Base-by-base conservation (phyloP, 2,329 filamentous ascomycete genomes). In the Ophiocordyceps robertsii region DNA sequence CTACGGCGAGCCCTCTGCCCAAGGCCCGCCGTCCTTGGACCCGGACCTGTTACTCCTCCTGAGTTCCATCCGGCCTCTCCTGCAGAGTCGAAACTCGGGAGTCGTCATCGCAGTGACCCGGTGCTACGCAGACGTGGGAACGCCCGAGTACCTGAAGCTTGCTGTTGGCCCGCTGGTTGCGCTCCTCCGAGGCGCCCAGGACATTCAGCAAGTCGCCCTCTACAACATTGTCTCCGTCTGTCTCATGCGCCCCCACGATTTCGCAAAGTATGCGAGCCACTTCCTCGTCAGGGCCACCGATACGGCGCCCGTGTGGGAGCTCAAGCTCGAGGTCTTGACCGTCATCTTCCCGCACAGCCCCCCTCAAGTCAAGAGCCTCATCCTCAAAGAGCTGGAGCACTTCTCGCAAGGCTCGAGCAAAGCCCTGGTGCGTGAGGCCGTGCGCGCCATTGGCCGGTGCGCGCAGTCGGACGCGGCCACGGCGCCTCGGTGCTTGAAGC, bases 161-260 rank as follows among this genome's bases (percentile, higher is more conserved):
- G 80, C 87, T 7, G 77, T 94, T 44, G 89, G 90, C 0, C 90
- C 92, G 1, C 66, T 98, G 24, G 73, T 95, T 17, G 87, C 90
- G 14, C 74, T 98, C 29, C 69, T 98, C 44, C 79, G 92, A 44
- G 82, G 85, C 12, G 80, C 88, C 0, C 78, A 84, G 46, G 90
- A 96, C 56, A 87, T 95, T 41, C 83, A 94, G 56, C 82, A 93
- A 55, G 75, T 95, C 33, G 89, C 87, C 1, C 73, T 98, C 16
- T 90, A 90, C 68, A 95, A 96, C 57, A 89, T 96, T 45, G 88
- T 95, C 11, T 84, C 87, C n/a, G 84, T 98, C 37, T 92, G 86
- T 54, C 70, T 96, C 11, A 68, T 72, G 27, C 71, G 77, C 14
- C 87, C 92, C 0, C 68, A 75, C 33, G 75, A 82, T n/a, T 98